Evolutionary conservation across 306 rosid species (phyloP).

Genomic region (Vicia faba): DNA sequence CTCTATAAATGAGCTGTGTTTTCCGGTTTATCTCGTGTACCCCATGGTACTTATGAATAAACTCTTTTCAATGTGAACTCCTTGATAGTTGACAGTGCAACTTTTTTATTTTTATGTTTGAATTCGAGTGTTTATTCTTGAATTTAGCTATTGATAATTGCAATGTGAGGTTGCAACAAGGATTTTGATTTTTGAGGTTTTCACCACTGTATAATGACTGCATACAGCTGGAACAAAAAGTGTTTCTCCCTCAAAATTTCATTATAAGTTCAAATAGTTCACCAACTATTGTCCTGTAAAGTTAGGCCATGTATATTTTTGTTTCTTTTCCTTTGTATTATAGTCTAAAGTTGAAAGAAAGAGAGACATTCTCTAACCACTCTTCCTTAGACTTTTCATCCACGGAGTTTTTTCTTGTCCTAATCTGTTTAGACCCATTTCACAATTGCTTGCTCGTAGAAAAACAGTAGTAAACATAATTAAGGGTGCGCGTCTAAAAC

Average conservation of each 20-base stretch:
- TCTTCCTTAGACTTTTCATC: neutral
- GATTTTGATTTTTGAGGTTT: neutral
- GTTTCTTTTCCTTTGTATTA: neutral
- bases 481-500: no score
- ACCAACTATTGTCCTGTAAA: neutral
- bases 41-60: slow-evolving; percentile 46
- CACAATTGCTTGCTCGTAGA: no score
- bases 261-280: neutral
- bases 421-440: no score
- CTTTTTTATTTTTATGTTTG: neutral
- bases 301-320: neutral
- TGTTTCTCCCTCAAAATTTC: neutral
- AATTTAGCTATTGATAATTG: neutral
- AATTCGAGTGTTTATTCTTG: neutral
- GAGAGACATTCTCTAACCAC: neutral
- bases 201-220: neutral
- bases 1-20: slow-evolving; percentile 45
- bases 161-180: neutral
- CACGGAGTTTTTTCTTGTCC: neutral
- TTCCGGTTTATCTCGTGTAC: slow-evolving; percentile 37
- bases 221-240: neutral
- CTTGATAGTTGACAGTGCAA: slow-evolving; percentile 23
- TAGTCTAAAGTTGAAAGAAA: neutral
- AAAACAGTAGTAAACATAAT: no score
- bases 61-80: slow-evolving; percentile 35